A percentile compares a stretch with the other conserved stretches of the same genome.
These are phyloP conservation scores for Vigna mungo DNA, from an alignment of 306 rosid genomes.

Conservation along the genomic window DNA sequence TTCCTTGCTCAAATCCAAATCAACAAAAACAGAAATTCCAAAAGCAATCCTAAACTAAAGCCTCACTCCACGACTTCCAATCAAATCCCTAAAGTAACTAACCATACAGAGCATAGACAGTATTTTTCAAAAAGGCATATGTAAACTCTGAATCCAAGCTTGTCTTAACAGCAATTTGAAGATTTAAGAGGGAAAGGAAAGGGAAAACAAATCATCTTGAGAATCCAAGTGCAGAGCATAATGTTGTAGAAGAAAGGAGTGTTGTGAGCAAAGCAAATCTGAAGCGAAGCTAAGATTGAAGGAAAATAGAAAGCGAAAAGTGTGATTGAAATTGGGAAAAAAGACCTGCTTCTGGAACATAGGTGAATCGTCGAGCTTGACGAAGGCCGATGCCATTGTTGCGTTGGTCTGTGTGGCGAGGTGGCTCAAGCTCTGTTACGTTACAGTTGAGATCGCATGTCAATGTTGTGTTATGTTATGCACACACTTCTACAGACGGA, in stretches of 20 bases:
- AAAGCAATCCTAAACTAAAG: constrained; percentile 19
- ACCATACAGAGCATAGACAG: not conserved
- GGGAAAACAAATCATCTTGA: not conserved
- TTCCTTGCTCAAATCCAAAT: constrained; percentile 31
- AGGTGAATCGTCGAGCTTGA: constrained; percentile 96
- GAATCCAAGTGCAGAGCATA: not conserved
- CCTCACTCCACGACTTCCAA: constrained; percentile 11
- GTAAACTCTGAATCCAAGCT: not conserved
- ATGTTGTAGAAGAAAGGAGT: not conserved
- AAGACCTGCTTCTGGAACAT: constrained; percentile 95
- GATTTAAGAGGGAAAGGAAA: not conserved
- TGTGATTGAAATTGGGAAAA: not conserved
- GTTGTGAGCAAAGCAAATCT: not conserved
- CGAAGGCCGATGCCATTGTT: constrained; percentile 80
- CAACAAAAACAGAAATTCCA: constrained; percentile 26
- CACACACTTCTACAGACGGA: not conserved
- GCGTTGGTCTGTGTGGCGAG: not conserved
- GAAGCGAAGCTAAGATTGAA: not conserved
- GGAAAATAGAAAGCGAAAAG: not conserved
- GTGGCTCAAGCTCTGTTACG: constrained; percentile 10
- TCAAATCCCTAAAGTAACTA: constrained; percentile 15
- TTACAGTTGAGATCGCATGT: constrained; percentile 34
- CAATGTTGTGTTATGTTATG: not conserved
- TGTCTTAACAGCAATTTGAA: not conserved
- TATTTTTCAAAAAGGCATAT: constrained; percentile 20